These are phyloP conservation scores for Thymus quinquecostatus DNA, from an alignment of 257 asterid species.

Conservation along the genomic window DNA sequence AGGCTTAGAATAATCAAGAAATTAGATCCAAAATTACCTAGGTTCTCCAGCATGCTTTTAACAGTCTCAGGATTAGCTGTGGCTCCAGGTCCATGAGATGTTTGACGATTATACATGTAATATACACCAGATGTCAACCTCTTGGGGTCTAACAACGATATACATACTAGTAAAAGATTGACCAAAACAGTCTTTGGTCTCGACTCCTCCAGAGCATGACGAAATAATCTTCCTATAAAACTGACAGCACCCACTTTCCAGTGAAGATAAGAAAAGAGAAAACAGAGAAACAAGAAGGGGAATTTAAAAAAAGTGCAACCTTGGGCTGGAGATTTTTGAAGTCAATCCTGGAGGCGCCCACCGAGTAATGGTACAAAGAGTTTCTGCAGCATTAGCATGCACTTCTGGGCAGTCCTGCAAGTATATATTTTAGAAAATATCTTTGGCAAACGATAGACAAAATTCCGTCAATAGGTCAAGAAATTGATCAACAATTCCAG, in stretches of 20 bases:
- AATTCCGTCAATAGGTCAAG: conserved; percentile 6
- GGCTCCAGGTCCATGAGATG: conserved; percentile 55
- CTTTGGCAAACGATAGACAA: conserved; percentile 10
- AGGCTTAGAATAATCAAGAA: conserved; percentile 4
- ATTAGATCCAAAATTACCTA: conserved; percentile 48
- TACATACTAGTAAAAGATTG: conserved; percentile 70
- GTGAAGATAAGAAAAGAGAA: conserved; percentile 26
- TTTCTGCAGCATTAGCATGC: conserved; percentile 92
- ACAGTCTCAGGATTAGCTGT: conserved; percentile 67
- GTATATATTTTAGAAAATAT: neutral
- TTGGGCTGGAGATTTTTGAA: conserved; percentile 70
- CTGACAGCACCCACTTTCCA: conserved; percentile 46
- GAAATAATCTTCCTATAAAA: conserved; percentile 76
- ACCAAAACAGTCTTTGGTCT: conserved; percentile 83
- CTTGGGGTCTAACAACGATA: conserved; percentile 79
- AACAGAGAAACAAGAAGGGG: conserved; percentile 13
- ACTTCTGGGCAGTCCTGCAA: conserved; percentile 86
- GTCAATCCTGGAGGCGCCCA: conserved; percentile 69
- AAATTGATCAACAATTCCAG: conserved; percentile 2
- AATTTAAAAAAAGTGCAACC: conserved; percentile 46
- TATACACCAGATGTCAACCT: conserved; percentile 70
- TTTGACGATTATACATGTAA: conserved; percentile 68
- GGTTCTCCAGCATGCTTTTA: conserved; percentile 72
- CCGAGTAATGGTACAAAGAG: conserved; percentile 69
- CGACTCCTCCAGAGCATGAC: conserved; percentile 76